A percentile compares a stretch with the other conserved stretches of the same genome.
Conservation (phyloP, 768 basidiomycete species). For the Phylloporus sp. region DNA sequence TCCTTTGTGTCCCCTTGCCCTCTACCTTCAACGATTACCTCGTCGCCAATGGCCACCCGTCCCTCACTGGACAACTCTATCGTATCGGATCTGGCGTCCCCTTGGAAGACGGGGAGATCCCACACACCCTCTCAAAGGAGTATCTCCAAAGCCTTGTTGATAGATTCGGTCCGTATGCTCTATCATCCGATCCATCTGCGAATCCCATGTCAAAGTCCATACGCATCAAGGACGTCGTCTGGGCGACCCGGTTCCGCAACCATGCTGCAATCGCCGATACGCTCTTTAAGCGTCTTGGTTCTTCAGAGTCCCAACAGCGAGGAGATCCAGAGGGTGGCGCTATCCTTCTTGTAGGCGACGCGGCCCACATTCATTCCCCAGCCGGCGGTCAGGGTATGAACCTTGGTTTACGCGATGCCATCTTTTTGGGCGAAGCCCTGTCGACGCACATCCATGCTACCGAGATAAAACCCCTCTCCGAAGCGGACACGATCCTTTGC, state of each 20-base stretch:
- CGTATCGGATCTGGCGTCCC: conserved; percentile 43
- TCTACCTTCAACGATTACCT: conserved; percentile 16
- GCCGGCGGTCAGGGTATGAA: conserved; percentile 59
- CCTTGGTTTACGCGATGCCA: conserved; percentile 49
- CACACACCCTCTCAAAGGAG: conserved; percentile 34
- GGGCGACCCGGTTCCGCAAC: conserved; percentile 46
- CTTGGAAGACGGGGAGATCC: conserved; percentile 32
- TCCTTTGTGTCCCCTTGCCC: conserved; percentile 12
- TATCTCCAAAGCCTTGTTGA: conserved; percentile 44
- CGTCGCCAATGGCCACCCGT: conserved; percentile 11
- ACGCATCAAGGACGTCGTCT: conserved; percentile 36
- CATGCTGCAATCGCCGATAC: conserved; percentile 42
- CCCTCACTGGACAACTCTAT: conserved; percentile 21
- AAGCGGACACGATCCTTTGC: conserved; percentile 32
- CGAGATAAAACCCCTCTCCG: conserved; percentile 7
- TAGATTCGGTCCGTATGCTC: conserved; percentile 34
- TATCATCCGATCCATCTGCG: conserved; percentile 36
- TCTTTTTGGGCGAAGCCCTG: conserved; percentile 41
- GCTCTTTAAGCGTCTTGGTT: conserved; percentile 31
- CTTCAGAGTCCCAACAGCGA: not conserved
- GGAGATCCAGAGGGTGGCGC: conserved; percentile 14
- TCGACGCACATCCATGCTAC: conserved; percentile 30
- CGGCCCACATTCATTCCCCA: conserved; percentile 52
- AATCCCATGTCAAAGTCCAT: conserved; percentile 30
- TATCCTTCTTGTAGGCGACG: conserved; percentile 39